Percentiles rank a stretch among this genome's conserved stretches.
Conservation (phyloP, 176 grass and related monocot genomes). For the Avena eriantha region DNA sequence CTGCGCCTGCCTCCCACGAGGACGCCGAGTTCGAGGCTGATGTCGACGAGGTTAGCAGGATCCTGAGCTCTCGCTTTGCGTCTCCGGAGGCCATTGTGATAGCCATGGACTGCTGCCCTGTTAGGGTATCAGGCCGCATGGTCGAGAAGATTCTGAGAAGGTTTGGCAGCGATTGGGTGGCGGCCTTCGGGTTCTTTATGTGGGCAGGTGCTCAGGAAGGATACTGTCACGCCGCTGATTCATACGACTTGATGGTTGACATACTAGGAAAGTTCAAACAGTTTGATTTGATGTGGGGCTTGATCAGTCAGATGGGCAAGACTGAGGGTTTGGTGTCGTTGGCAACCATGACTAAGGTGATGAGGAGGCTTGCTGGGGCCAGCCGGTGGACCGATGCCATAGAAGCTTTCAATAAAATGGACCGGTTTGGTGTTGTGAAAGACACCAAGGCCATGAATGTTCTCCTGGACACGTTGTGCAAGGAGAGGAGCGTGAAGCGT, state of each 20-base stretch:
- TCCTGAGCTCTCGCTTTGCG: slow-evolving; percentile 53
- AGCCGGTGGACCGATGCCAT: slow-evolving; percentile 69
- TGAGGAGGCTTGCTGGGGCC: slow-evolving; percentile 83
- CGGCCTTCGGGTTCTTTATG: slow-evolving; percentile 80
- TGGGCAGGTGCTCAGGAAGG: slow-evolving; percentile 63
- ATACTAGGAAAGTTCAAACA: slow-evolving; percentile 77
- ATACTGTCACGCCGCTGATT: slow-evolving; percentile 54
- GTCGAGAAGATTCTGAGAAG: slow-evolving; percentile 62
- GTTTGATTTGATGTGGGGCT: slow-evolving; percentile 77
- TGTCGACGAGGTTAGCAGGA: slow-evolving; percentile 55
- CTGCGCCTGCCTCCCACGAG: slow-evolving; percentile 26
- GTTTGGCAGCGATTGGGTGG: slow-evolving; percentile 80
- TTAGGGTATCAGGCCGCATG: slow-evolving; percentile 54
- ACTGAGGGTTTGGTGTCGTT: slow-evolving; percentile 63
- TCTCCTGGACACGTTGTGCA: slow-evolving; percentile 76
- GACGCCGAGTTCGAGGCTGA: slow-evolving; percentile 54
- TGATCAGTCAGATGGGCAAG: slow-evolving; percentile 67
- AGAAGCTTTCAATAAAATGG: slow-evolving; percentile 57
- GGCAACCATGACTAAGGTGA: slow-evolving; percentile 70
- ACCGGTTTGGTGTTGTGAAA: slow-evolving; percentile 66
- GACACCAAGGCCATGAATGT: slow-evolving; percentile 78
- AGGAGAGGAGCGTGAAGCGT: slow-evolving; percentile 84
- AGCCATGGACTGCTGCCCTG: slow-evolving; percentile 60
- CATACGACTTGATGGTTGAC: slow-evolving; percentile 71
- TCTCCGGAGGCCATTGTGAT: slow-evolving; percentile 69